Conservation (phyloP, 2,329 filamentous ascomycete genomes). For the Colletotrichum caudatum region DNA sequence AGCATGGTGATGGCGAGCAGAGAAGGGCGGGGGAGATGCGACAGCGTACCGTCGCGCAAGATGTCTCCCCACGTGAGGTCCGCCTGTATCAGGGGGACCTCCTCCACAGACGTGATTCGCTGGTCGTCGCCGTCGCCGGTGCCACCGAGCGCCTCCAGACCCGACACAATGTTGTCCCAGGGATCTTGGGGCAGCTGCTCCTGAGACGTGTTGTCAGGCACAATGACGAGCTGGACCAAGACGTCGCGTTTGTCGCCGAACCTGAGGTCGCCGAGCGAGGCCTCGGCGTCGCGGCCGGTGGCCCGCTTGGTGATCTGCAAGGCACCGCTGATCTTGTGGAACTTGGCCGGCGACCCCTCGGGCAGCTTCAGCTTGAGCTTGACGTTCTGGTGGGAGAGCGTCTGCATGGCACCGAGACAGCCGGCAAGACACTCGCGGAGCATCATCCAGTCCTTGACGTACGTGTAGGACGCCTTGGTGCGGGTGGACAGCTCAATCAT, state of each 20-base stretch:
- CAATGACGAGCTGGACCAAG: constrained; percentile 91
- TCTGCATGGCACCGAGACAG: constrained; percentile 91
- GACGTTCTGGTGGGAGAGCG: constrained; percentile 97
- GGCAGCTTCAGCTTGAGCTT: constrained; percentile 94
- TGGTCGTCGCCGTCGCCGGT: constrained; percentile 88
- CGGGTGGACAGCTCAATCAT: constrained; percentile 97
- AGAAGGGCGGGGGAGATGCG: constrained; percentile 89
- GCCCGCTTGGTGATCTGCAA: constrained; percentile 96
- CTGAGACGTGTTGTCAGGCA: constrained; percentile 84
- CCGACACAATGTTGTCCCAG: constrained; percentile 97
- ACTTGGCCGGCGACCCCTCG: constrained; percentile 96
- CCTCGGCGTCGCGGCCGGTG: constrained; percentile 93
- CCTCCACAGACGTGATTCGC: constrained; percentile 86
- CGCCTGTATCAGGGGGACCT: constrained; percentile 93
- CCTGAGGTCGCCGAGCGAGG: constrained; percentile 87
- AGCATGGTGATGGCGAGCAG: constrained; percentile 96
- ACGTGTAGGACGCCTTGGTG: constrained; percentile 97
- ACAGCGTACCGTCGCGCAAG: constrained; percentile 85
- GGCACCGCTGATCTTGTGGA: constrained; percentile 97
- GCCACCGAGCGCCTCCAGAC: constrained; percentile 91
- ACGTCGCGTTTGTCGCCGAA: constrained; percentile 97
- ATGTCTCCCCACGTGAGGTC: constrained; percentile 96
- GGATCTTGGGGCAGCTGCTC: constrained; percentile 92
- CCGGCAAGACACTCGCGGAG: constrained; percentile 94
- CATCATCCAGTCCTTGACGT: constrained; percentile 99